Evolutionary conservation across 208 protist genomes (phyloP).

Genomic region (Crithidia bombi): DNA sequence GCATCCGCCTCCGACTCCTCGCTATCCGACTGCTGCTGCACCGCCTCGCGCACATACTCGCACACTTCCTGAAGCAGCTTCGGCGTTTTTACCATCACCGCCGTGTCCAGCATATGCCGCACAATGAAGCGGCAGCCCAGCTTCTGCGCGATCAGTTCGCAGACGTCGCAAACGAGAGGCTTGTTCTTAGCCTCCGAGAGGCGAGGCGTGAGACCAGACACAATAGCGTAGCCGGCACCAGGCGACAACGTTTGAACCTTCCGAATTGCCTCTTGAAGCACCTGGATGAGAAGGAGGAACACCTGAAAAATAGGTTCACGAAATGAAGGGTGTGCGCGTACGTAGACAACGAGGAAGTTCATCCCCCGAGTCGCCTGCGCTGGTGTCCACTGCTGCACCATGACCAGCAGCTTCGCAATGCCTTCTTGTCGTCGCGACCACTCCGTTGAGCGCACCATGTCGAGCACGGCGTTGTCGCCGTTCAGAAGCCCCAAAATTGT

Average conservation of each 20-base stretch:
- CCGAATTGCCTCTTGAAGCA: slow-evolving; percentile 47
- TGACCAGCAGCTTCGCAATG: slow-evolving; percentile 51
- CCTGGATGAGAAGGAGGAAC: slow-evolving; percentile 47
- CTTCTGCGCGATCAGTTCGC: slow-evolving; percentile 41
- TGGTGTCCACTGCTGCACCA: slow-evolving; percentile 62
- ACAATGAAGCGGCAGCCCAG: slow-evolving; percentile 69
- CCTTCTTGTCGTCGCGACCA: slow-evolving; percentile 74
- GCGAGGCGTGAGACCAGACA: slow-evolving; percentile 61
- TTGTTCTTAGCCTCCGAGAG: slow-evolving; percentile 82
- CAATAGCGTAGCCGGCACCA: slow-evolving; percentile 70
- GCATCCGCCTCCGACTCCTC: slow-evolving; percentile 28
- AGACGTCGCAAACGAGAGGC: slow-evolving; percentile 50
- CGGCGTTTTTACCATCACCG: slow-evolving; percentile 57
- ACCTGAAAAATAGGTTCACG: slow-evolving; percentile 84
- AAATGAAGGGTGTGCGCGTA: slow-evolving; percentile 69
- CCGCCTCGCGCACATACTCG: slow-evolving; percentile 56
- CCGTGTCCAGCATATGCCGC: slow-evolving; percentile 63
- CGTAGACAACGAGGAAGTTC: slow-evolving; percentile 66
- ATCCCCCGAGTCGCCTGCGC: slow-evolving; percentile 50
- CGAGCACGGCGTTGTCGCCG: slow-evolving; percentile 57
- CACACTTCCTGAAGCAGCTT: slow-evolving; percentile 79
- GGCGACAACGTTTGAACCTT: slow-evolving; percentile 45
- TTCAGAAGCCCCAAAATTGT: slow-evolving; percentile 65
- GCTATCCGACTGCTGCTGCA: slow-evolving; percentile 31
- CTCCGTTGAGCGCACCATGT: slow-evolving; percentile 76